phyloP scores from a whole-genome alignment of 192 early-diverging fungal species.

The Linnemannia zychae region DNA sequence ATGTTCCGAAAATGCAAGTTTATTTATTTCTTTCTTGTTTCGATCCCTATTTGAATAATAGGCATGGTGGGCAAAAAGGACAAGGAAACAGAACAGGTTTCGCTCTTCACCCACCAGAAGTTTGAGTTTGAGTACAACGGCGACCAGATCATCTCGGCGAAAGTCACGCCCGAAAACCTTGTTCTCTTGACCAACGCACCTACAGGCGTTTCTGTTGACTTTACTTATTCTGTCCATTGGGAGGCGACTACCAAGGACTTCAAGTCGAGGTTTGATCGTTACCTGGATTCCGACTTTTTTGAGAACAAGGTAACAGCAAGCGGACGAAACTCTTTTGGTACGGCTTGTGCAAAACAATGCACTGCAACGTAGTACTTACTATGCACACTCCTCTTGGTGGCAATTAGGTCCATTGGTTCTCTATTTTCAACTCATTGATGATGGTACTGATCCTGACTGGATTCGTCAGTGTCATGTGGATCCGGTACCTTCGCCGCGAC shows the following conservation, averaged over 20 bases:
- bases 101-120: conserved; percentile 72
- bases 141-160: conserved; percentile 70
- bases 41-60: neutral
- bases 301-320: conserved; percentile 79
- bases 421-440: conserved; percentile 86
- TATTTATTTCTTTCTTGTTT: neutral
- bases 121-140: conserved; percentile 76
- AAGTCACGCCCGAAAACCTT: conserved; percentile 55
- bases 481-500: conserved; percentile 80
- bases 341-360: too few species aligned
- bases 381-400: neutral
- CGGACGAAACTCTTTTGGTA: neutral
- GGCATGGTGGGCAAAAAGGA: conserved; percentile 63
- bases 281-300: conserved; percentile 81
- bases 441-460: conserved; percentile 85
- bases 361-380: neutral
- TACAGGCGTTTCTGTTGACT: conserved; percentile 60
- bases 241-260: conserved; percentile 64
- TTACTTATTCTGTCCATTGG: conserved; percentile 84
- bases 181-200: conserved; percentile 40
- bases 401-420: conserved; percentile 84
- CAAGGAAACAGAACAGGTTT: conserved; percentile 36
- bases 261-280: conserved; percentile 72
- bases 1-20: neutral
- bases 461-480: conserved; percentile 80